Base-by-base conservation (phyloP, 2,329 filamentous ascomycete genomes). In the Penicillium vulpinum region DNA sequence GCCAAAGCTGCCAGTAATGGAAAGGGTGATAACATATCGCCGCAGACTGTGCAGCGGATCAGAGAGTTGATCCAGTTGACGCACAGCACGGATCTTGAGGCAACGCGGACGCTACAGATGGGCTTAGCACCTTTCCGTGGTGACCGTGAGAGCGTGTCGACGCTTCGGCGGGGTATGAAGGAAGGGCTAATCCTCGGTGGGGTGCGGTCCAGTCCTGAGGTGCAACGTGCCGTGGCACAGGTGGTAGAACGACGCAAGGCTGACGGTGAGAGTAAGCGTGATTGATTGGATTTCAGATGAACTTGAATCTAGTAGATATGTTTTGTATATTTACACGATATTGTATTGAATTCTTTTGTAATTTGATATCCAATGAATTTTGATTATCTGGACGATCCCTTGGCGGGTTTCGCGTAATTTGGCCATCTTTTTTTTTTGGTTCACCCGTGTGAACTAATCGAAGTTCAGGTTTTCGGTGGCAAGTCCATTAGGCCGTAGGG, bases 161-260 rank as follows among this genome's bases (percentile, higher is more conserved):
- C 85, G 57, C 76, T 95, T 67, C 83, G 86, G 60, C 82, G 82
- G 39, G 89, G 88, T 67, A 84, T 97, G 76, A 89, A 88, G 75
- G 90, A 94, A 67, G 96, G 91, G 83, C 79, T 97, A 64, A 86
- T 97, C 49, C 87, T 95, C 73, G 95, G 95, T 70, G 92, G 88
- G 15, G 89, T 95, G 58, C 83, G 86, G 63, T 85, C 84, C 46
- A 90, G 93, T 73, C 88, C 87, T 0, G 90, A 93, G 76, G 93
- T 97, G 9, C 83, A 87, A 64, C 88, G 91, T 73, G 92, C 92
- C 0, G 81, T 96, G 64, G 86, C 86, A 24, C 83, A 81, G 57
- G 86, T 87, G 28, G 76, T 92, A 56, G 82, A 84, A 70, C 85
- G 81, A 69, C 78, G 85, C 65, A 81, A 88, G 62, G 61, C 56